Percentiles rank a stretch among this genome's conserved stretches.
Conservation (phyloP, 257 asterid species). For the Mentha longifolia region DNA sequence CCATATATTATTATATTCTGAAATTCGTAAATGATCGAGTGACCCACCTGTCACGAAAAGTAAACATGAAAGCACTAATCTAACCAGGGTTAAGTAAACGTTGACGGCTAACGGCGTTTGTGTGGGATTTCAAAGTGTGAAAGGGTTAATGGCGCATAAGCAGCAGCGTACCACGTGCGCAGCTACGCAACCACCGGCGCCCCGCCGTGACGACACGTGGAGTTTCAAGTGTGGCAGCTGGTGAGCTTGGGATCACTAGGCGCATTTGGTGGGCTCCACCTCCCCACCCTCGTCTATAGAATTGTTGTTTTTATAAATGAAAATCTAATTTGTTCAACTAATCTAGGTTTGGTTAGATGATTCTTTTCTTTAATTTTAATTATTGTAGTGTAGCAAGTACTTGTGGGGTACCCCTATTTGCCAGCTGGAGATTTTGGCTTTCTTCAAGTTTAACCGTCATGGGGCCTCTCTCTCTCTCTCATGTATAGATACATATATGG, state of each 20-base stretch:
- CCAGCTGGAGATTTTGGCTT: constrained; percentile 23
- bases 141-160: background rate
- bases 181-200: background rate
- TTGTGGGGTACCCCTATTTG: constrained; percentile 5
- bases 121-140: background rate
- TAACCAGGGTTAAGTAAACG: constrained; percentile 23
- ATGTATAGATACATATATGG: background rate
- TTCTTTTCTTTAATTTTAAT: background rate
- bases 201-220: background rate
- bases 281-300: background rate
- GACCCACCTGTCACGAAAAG: constrained; percentile 8
- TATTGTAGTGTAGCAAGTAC: background rate
- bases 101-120: constrained; percentile 23
- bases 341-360: constrained; percentile 10
- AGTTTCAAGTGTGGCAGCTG: constrained; percentile 9
- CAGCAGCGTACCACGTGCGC: constrained; percentile 24
- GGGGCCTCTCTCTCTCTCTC: background rate
- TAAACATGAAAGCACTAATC: background rate
- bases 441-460: background rate
- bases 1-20: no score
- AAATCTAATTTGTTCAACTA: background rate
- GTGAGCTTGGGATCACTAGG: constrained; percentile 3
- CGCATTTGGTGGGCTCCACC: constrained; percentile 29
- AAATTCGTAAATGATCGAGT: background rate
- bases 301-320: background rate